Evolutionary conservation across 2,329 filamentous ascomycete species (phyloP).

Genomic region (Blastomyces parvus): DNA sequence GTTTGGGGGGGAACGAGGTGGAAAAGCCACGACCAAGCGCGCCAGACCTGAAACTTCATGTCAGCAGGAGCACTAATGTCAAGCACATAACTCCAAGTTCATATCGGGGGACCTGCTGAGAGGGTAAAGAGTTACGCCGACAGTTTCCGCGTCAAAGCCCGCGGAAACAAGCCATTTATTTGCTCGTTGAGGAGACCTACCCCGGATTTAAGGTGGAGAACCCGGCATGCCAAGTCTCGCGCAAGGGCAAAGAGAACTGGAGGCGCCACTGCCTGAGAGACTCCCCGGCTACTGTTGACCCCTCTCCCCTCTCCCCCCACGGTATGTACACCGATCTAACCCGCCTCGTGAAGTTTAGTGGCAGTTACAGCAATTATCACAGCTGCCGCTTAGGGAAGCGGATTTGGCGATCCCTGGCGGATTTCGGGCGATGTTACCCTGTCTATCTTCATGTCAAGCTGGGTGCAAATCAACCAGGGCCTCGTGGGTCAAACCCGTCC

Average conservation of each 20-base stretch:
- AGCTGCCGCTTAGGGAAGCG: background rate
- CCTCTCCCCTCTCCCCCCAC: background rate
- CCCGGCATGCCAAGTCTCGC: background rate
- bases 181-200: background rate
- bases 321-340: background rate
- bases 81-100: background rate
- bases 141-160: background rate
- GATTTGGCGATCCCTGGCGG: background rate
- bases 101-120: background rate
- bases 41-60: background rate
- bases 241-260: background rate
- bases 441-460: background rate
- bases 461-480: background rate
- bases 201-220: background rate
- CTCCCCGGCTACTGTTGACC: background rate
- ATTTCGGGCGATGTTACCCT: conserved; percentile 4
- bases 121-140: background rate
- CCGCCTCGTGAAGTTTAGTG: background rate
- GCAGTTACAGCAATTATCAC: background rate
- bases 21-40: background rate
- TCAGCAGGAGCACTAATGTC: background rate
- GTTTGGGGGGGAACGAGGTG: too few species aligned
- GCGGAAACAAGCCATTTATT: too few species aligned
- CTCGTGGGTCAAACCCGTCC: background rate
- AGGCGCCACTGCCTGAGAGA: background rate